A percentile compares a stretch with the other conserved stretches of the same genome.
Evolutionary conservation across 1,284 basidiomycete species (phyloP).

Genomic region (Exsudoporus floridanus): DNA sequence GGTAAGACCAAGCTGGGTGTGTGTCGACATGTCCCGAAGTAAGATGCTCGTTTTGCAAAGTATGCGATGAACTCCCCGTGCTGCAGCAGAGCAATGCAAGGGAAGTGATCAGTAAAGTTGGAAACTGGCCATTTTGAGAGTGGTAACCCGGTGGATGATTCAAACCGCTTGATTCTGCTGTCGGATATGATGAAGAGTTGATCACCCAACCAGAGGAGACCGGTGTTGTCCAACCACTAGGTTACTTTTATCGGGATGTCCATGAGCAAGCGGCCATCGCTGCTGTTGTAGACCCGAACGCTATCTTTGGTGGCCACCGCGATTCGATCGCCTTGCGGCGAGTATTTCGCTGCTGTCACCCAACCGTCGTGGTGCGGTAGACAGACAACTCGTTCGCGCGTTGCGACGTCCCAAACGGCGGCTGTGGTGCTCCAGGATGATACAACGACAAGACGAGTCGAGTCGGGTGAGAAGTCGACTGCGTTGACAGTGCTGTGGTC

Average conservation of each 20-base stretch:
- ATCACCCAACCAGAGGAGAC: slow-evolving; percentile 1
- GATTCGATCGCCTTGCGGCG: neutral
- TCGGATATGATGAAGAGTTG: neutral
- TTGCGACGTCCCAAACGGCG: neutral
- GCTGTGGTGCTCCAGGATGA: neutral
- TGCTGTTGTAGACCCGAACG: slow-evolving; percentile 1
- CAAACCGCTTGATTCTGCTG: neutral
- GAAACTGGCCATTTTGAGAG: neutral
- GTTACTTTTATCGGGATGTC: neutral
- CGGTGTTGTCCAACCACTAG: neutral
- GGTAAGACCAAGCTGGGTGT: neutral
- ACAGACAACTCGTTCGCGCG: neutral
- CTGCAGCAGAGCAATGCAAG: neutral
- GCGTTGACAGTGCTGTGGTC: too few relatives aligned
- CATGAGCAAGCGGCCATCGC: neutral
- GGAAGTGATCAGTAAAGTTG: too few relatives aligned
- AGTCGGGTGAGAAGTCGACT: too few relatives aligned
- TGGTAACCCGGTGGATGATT: neutral
- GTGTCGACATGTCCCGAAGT: neutral
- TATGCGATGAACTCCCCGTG: neutral
- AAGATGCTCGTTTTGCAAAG: neutral
- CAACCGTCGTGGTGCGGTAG: neutral
- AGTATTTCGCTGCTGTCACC: neutral
- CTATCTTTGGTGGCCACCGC: neutral
- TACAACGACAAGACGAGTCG: neutral